These are phyloP conservation scores for Solanum chiquidenum DNA, from an alignment of 257 asterid species.

Conservation along the genomic window DNA sequence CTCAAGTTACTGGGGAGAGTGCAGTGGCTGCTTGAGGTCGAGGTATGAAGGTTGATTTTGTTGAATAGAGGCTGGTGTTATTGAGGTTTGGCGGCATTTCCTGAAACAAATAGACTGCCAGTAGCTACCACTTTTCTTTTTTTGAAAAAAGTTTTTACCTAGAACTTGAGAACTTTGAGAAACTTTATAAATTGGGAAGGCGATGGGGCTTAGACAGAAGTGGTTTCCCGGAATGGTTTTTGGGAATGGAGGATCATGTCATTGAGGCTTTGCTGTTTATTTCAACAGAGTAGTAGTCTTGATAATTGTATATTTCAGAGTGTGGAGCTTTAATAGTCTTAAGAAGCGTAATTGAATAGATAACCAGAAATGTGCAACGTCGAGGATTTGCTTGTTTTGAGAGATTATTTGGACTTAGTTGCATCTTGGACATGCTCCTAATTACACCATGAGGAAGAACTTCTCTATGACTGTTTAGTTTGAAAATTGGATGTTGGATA, in stretches of 20 bases:
- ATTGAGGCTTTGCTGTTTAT: neutral
- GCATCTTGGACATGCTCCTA: neutral
- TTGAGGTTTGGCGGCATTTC: neutral
- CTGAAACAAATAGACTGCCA: neutral
- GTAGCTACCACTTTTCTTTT: neutral
- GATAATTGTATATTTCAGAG: neutral
- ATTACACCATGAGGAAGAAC: neutral
- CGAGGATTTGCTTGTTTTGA: neutral
- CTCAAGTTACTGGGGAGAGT: neutral
- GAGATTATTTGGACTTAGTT: neutral
- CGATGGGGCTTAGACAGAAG: neutral
- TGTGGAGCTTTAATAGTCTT: neutral
- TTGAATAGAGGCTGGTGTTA: neutral
- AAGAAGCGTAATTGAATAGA: neutral
- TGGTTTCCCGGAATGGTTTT: neutral
- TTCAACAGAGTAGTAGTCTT: neutral
- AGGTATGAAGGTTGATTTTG: neutral
- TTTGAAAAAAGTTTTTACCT: neutral
- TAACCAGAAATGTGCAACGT: neutral
- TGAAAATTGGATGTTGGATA: neutral
- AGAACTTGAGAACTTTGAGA: neutral
- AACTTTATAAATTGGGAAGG: neutral
- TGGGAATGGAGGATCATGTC: neutral
- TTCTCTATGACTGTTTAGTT: neutral
- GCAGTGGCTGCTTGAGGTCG: neutral